phyloP scores from a whole-genome alignment of 2,329 filamentous ascomycete genomes.

The Fusarium illudens region DNA sequence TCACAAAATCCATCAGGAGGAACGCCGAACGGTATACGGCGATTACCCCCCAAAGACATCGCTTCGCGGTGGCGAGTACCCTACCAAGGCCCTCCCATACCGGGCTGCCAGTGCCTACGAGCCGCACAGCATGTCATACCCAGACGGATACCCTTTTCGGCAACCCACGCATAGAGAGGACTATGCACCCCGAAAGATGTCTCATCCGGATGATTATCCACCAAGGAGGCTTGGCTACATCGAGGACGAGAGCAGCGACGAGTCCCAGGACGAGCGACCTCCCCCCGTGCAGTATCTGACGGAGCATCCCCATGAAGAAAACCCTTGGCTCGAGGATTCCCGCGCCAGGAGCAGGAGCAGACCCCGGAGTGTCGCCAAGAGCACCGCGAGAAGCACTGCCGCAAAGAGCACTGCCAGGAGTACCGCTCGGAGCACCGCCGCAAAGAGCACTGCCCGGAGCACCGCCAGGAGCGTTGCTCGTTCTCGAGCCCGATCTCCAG shows the following conservation, averaged over 20 bases:
- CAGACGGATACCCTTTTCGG: slow-evolving; percentile 37
- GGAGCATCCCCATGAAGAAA: slow-evolving; percentile 34
- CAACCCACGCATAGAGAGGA: slow-evolving; percentile 27
- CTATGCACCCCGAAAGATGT: slow-evolving; percentile 35
- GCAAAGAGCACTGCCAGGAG: slow-evolving; percentile 25
- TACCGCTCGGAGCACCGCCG: slow-evolving; percentile 14
- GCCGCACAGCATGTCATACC: slow-evolving; percentile 29
- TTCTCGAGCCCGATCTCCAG: slow-evolving; percentile 36
- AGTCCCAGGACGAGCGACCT: slow-evolving; percentile 26
- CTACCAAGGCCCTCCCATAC: slow-evolving; percentile 34
- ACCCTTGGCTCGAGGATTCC: slow-evolving; percentile 17
- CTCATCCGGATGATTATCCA: slow-evolving; percentile 35
- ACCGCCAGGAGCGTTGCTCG: slow-evolving; percentile 35
- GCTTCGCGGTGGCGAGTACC: slow-evolving; percentile 15
- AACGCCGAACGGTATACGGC: slow-evolving; percentile 30
- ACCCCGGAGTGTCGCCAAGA: slow-evolving; percentile 29
- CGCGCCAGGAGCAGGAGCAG: slow-evolving; percentile 32
- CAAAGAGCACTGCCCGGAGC: slow-evolving; percentile 30
- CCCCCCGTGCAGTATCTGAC: slow-evolving; percentile 39
- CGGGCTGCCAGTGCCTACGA: slow-evolving; percentile 32
- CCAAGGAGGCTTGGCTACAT: slow-evolving; percentile 37
- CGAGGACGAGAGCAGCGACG: slow-evolving; percentile 42
- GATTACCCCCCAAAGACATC: slow-evolving; percentile 32
- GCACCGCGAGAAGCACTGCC: slow-evolving; percentile 20
- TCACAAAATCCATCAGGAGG: slow-evolving; percentile 30